phyloP scores from a whole-genome alignment of 2,329 filamentous ascomycete species.

The Fonsecaea monophora region DNA sequence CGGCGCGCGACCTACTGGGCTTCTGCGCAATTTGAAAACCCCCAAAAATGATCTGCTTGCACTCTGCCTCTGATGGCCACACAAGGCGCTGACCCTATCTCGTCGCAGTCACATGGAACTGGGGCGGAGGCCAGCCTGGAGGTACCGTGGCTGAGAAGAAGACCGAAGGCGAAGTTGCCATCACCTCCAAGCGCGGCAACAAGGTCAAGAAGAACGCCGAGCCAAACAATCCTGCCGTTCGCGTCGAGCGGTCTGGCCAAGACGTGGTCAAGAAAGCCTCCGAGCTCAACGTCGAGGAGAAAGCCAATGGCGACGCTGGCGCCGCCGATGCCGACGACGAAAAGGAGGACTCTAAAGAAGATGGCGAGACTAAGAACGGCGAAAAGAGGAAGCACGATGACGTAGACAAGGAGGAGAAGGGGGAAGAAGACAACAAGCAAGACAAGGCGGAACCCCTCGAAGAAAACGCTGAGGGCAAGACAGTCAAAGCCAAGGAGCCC shows the following conservation, averaged over 20 bases:
- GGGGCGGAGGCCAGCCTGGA: slow-evolving; percentile 61
- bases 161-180: slow-evolving; percentile 64
- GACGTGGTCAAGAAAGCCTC: slow-evolving; percentile 69
- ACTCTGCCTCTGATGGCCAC: not conserved
- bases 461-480: slow-evolving; percentile 52
- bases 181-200: slow-evolving; percentile 68
- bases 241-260: slow-evolving; percentile 65
- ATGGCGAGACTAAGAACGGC: slow-evolving; percentile 42
- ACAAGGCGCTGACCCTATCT: slow-evolving; percentile 11
- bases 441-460: slow-evolving; percentile 30
- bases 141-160: slow-evolving; percentile 65
- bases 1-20: not conserved
- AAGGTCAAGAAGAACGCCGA: slow-evolving; percentile 69
- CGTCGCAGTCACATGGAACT: slow-evolving; percentile 67
- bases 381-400: slow-evolving; percentile 29
- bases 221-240: slow-evolving; percentile 66
- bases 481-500: slow-evolving; percentile 40
- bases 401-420: slow-evolving; percentile 40
- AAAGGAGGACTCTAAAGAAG: slow-evolving; percentile 50
- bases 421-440: slow-evolving; percentile 46
- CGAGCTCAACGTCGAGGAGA: slow-evolving; percentile 64
- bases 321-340: slow-evolving; percentile 45
- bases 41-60: not conserved
- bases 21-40: not conserved
- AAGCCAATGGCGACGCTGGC: slow-evolving; percentile 46